Percentiles rank a stretch among this genome's conserved stretches.
Evolutionary conservation across 2,329 filamentous ascomycete species (phyloP).

Genomic region (Pyricularia grisea): DNA sequence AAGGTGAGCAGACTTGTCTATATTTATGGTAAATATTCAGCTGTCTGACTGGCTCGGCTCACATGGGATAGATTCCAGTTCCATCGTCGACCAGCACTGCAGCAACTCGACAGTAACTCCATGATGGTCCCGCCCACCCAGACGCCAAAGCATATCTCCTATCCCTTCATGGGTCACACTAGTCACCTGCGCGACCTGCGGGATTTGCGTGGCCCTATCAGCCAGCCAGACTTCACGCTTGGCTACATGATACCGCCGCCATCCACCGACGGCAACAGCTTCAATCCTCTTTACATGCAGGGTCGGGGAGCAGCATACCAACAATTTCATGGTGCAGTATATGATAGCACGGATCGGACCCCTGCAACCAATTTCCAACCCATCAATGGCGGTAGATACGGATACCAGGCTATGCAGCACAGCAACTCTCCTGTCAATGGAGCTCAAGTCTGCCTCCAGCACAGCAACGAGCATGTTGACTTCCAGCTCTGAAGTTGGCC

Average conservation of each 20-base stretch:
- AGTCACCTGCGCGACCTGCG: background rate
- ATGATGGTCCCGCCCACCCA: background rate
- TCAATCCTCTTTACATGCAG: constrained; percentile 1
- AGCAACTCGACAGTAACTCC: constrained; percentile 12
- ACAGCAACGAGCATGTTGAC: background rate
- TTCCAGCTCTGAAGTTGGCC: background rate
- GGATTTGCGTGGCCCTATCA: background rate
- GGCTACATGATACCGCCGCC: background rate
- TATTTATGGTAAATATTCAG: background rate
- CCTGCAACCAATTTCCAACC: background rate
- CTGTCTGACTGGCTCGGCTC: background rate
- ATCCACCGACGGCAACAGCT: background rate
- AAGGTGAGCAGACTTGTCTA: constrained; percentile 6
- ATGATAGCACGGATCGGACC: background rate
- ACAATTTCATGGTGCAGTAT: background rate
- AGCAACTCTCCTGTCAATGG: background rate
- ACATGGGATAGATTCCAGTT: constrained; percentile 7
- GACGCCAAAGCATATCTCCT: background rate
- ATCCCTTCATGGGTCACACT: background rate
- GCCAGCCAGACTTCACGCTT: background rate
- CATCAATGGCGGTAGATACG: background rate
- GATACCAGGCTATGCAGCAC: background rate
- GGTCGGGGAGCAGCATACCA: background rate
- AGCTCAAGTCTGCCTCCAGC: background rate
- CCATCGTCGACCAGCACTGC: constrained; percentile 7